Evolutionary conservation across 768 basidiomycete species (phyloP), one percentile per base, ranked within the genome.

Genomic region (Hydnomerulius pinastri): DNA sequence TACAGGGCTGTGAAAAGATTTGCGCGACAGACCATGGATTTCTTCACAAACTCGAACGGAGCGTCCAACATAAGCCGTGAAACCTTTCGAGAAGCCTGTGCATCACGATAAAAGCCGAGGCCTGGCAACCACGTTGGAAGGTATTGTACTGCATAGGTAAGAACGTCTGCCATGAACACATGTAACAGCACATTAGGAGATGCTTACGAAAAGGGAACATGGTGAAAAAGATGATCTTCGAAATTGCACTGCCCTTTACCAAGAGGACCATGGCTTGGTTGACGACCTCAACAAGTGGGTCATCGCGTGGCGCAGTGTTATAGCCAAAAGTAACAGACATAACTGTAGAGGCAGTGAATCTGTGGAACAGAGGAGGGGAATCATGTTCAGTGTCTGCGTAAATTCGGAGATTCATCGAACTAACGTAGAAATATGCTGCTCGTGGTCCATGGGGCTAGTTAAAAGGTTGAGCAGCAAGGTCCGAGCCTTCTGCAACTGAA

Each of bases 41-140:
- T 25, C 35, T 52, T 43, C 29, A 48, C 35, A 32, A 39, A 48
- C 30, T 56, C 35, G 4, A 57, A 36, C 8, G 56, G 49, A n/a
- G 4, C 24, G n/a, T 24, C 41, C 20, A 43, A 40, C 46, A 48
- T 48, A 17, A 38, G 15, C 35, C 37, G 13, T 2, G 30, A 23
- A 5, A 17, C 13, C 29, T 52, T 38, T 30, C 45, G 18, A 15
- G 43, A 39, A 18, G 27, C 6, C 10, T 36, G 18, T 18, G 18
- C 35, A 12, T 46, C 43, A 13, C 27, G 24, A 30, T 47, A 23
- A 13, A 50, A 50, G 6, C 17, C 20, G 17, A 45, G 25, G 20
- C 50, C 44, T 11, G 45, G 28, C n/a, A 47, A 36, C 45, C 45
- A 51, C 21, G 43, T 29, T 15, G 50, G 28, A 6, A 51, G 46